Evolutionary conservation across 306 rosid genomes (phyloP).

Genomic region (Lagenaria siceraria): DNA sequence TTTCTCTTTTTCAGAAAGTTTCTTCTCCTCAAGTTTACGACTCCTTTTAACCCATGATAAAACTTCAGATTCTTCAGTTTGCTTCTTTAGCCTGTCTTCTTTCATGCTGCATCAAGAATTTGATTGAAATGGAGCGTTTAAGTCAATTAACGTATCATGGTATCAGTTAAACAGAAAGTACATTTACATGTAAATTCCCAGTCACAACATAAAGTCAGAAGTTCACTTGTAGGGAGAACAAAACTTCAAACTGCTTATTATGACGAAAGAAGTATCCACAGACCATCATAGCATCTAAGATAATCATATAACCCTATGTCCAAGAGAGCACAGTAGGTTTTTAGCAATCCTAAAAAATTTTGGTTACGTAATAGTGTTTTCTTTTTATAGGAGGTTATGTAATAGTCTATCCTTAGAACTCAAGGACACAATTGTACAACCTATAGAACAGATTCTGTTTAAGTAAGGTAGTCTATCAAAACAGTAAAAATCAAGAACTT

Average conservation of each 20-base stretch:
- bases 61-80: constrained; percentile 58
- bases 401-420: no score
- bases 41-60: constrained; percentile 72
- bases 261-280: not conserved
- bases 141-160: not conserved
- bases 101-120: constrained; percentile 42
- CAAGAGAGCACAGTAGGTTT: not conserved
- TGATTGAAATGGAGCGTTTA: not conserved
- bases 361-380: no score
- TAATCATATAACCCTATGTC: not conserved
- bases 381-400: no score
- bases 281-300: not conserved
- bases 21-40: constrained; percentile 62
- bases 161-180: not conserved
- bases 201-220: not conserved
- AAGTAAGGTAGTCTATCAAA: no score
- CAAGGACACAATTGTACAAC: no score
- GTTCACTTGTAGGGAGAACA: not conserved
- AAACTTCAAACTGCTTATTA: not conserved
- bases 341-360: no score
- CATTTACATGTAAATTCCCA: not conserved
- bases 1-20: constrained; percentile 45
- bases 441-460: no score
- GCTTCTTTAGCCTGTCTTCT: constrained; percentile 64
- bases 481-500: no score